Evolutionary conservation across 2,329 filamentous ascomycete species (phyloP).

Genomic region (Sporothrix phasma): DNA sequence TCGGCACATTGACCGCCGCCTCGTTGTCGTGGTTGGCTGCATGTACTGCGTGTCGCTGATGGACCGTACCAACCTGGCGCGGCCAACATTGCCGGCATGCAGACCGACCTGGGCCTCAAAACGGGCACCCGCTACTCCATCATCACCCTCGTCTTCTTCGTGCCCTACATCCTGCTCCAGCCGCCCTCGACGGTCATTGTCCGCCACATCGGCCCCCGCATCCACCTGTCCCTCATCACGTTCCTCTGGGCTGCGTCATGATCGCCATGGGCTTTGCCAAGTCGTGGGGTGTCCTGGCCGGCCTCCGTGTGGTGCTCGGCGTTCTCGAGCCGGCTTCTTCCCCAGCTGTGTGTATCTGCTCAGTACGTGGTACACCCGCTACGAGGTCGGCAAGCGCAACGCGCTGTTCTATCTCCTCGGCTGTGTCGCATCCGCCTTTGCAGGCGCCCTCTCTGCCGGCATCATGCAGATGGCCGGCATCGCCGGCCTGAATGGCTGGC

Average conservation of each 20-base stretch:
- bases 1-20: conserved; percentile 55
- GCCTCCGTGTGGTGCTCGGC: conserved; percentile 49
- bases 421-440: conserved; percentile 54
- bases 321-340: conserved; percentile 61
- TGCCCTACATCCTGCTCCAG: conserved; percentile 62
- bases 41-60: conserved; percentile 70
- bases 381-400: conserved; percentile 60
- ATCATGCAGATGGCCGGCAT: conserved; percentile 54
- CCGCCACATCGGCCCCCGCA: conserved; percentile 53
- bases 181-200: conserved; percentile 60
- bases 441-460: conserved; percentile 61
- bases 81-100: conserved; percentile 60
- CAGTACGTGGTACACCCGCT: conserved; percentile 63
- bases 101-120: conserved; percentile 34
- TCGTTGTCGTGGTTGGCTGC: conserved; percentile 50
- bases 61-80: conserved; percentile 70
- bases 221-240: conserved; percentile 45
- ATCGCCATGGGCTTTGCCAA: conserved; percentile 55
- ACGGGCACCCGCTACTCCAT: conserved; percentile 46
- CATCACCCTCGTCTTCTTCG: conserved; percentile 63
- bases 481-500: conserved; percentile 42
- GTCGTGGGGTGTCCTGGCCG: conserved; percentile 42
- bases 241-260: conserved; percentile 50
- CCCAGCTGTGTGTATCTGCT: conserved; percentile 61
- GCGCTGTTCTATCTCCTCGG: conserved; percentile 61